These are phyloP conservation scores for Plectosphaerella cucumerina DNA, from an alignment of 2,329 filamentous ascomycete genomes.

Conservation along the genomic window DNA sequence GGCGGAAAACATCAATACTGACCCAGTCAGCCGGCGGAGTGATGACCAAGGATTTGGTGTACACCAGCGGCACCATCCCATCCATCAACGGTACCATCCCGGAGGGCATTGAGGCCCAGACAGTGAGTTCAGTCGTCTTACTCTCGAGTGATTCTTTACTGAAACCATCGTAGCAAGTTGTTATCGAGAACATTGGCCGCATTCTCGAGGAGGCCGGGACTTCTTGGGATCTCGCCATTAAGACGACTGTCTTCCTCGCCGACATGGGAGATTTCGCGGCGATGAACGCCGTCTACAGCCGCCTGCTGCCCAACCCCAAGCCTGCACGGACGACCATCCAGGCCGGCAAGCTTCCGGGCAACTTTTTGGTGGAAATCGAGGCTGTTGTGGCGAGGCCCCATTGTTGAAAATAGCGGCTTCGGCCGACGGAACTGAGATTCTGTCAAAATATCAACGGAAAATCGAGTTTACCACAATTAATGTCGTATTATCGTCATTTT, in stretches of 20 bases:
- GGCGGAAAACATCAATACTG: neutral
- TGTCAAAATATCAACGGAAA: no score
- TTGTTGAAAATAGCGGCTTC: slow-evolving; percentile 23
- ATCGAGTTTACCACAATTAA: no score
- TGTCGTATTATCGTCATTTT: no score
- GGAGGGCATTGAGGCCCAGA: slow-evolving; percentile 14
- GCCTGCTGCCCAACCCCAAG: slow-evolving; percentile 11
- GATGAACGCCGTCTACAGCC: slow-evolving; percentile 15
- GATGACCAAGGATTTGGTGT: slow-evolving; percentile 11
- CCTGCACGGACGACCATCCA: slow-evolving; percentile 12
- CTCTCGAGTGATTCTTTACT: no score
- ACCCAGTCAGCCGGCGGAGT: slow-evolving; percentile 11
- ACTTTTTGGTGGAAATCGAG: slow-evolving; percentile 13
- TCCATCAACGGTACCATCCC: slow-evolving; percentile 14
- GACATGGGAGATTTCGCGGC: slow-evolving; percentile 16
- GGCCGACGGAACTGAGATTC: no score
- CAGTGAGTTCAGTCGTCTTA: slow-evolving; percentile 2
- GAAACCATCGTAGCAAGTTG: neutral
- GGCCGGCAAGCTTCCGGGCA: slow-evolving; percentile 11
- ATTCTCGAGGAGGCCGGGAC: slow-evolving; percentile 15
- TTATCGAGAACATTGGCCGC: slow-evolving; percentile 12
- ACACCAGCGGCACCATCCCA: slow-evolving; percentile 12
- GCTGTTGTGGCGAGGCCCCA: slow-evolving; percentile 5
- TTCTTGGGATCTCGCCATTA: slow-evolving; percentile 14
- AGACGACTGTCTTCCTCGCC: slow-evolving; percentile 14